Percentiles rank a stretch among this genome's conserved stretches.
phyloP scores from a whole-genome alignment of 805 yeast genomes.

The Suhomyces prunicola region DNA sequence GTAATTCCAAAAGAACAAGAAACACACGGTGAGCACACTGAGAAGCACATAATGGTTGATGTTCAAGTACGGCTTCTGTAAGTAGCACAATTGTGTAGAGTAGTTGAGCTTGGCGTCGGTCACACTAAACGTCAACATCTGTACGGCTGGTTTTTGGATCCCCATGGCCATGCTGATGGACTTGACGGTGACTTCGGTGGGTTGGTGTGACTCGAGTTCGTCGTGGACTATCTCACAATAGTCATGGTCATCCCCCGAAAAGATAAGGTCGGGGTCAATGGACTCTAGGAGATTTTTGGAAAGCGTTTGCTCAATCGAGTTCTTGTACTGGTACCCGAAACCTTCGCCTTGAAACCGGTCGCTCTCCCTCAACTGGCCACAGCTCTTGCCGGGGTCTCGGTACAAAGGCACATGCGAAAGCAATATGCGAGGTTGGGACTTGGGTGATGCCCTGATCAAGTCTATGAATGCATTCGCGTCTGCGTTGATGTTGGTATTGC shows the following conservation, averaged over 20 bases:
- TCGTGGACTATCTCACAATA: slow-evolving; percentile 74
- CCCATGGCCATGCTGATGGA: slow-evolving; percentile 95
- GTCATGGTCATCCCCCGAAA: slow-evolving; percentile 52
- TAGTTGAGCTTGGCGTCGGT: slow-evolving; percentile 15
- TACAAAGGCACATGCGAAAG: slow-evolving; percentile 24
- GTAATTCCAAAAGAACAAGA: slow-evolving; percentile 28
- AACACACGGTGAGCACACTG: slow-evolving; percentile 30
- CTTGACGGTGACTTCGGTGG: slow-evolving; percentile 76
- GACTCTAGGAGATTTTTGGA: slow-evolving; percentile 13
- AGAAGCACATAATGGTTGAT: slow-evolving; percentile 34
- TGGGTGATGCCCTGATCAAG: not conserved
- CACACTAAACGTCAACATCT: slow-evolving; percentile 26
- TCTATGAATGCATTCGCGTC: slow-evolving; percentile 14
- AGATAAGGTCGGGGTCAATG: slow-evolving; percentile 19
- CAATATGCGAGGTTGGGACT: slow-evolving; percentile 16
- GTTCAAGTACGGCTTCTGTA: slow-evolving; percentile 46
- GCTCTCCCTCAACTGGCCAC: slow-evolving; percentile 22
- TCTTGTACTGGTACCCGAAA: slow-evolving; percentile 26
- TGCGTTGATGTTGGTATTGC: slow-evolving; percentile 8
- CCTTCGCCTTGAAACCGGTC: slow-evolving; percentile 11
- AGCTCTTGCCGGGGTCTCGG: slow-evolving; percentile 15
- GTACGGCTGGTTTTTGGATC: slow-evolving; percentile 50
- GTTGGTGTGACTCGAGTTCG: slow-evolving; percentile 11
- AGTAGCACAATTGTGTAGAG: slow-evolving; percentile 42
- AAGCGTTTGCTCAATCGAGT: slow-evolving; percentile 15